Conservation (phyloP, 2,329 filamentous ascomycete genomes). For the Fusarium sp. region DNA sequence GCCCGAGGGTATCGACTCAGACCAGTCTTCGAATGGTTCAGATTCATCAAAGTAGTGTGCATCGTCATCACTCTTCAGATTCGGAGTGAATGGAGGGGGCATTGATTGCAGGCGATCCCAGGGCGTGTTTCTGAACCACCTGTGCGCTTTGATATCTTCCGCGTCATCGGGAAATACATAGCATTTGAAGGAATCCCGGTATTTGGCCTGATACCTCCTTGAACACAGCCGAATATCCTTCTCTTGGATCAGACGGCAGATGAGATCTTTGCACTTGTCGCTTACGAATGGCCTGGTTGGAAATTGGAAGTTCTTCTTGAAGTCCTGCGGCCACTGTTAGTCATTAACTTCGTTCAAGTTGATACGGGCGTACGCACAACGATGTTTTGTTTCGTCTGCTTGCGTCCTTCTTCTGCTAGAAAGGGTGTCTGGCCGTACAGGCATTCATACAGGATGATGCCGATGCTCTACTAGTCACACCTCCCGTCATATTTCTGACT, state of each 20-base stretch:
- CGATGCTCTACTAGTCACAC: slow-evolving; percentile 97
- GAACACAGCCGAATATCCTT: slow-evolving; percentile 81
- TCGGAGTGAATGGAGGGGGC: slow-evolving; percentile 81
- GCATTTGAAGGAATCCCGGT: slow-evolving; percentile 54
- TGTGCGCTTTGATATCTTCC: slow-evolving; percentile 87
- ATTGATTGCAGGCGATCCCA: slow-evolving; percentile 80
- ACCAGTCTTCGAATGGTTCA: slow-evolving; percentile 73
- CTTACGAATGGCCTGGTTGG: slow-evolving; percentile 73
- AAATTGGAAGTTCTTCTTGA: slow-evolving; percentile 75
- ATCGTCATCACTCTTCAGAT: slow-evolving; percentile 73
- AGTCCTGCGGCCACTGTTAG: slow-evolving; percentile 62
- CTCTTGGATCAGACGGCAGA: slow-evolving; percentile 76
- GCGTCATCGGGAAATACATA: slow-evolving; percentile 87
- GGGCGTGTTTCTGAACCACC: slow-evolving; percentile 81
- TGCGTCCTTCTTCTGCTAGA: slow-evolving; percentile 77
- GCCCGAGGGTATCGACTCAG: slow-evolving; percentile 56
- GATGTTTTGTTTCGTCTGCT: slow-evolving; percentile 88
- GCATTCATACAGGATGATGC: slow-evolving; percentile 94
- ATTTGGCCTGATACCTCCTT: slow-evolving; percentile 75
- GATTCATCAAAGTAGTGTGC: slow-evolving; percentile 93
- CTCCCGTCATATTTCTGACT: slow-evolving; percentile 88
- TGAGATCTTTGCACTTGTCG: slow-evolving; percentile 78
- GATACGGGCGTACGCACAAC: slow-evolving; percentile 60
- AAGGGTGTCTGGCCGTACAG: slow-evolving; percentile 94
- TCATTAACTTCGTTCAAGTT: not conserved